Evolutionary conservation across 345 rosid genomes (phyloP), one percentile per base, ranked within the genome.

Genomic region (Garcia nutans): DNA sequence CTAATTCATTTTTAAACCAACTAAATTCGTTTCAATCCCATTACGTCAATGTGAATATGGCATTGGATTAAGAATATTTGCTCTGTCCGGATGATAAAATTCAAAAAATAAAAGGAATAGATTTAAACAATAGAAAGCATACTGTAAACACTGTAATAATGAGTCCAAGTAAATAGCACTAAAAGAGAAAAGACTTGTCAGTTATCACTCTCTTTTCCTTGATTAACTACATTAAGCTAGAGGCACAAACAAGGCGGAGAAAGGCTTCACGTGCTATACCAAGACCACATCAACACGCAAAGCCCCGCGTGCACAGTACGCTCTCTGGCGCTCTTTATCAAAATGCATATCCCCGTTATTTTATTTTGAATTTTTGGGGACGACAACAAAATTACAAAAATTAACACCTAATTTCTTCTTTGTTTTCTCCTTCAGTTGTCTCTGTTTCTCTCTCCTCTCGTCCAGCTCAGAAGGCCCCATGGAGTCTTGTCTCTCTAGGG

Each of bases 401-500:
- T 47, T 31, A 13, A 47, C 42, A 41, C 69, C 69, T 47, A 66
- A 31, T 72, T 72, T 62, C 74, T 58, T 74, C 74, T 68, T 74
- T 74, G 37, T 68, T 74, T 74, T 79, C 55, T 68, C 56, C 41
- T 22, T 69, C 41, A 28, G 19, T 68, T 68, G 74, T 79, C 74
- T 68, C 67, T 44, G 0, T 74, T 72, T 37, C 50, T 44, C 44
- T 68, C 70, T 45, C 41, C 16, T 55, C 60, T n/a, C 2, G 33
- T 28, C 72, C 74, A 64, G 75, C 78, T 55, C 61, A 63, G 78
- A 45, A 16, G 75, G 55, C 31, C 50, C 60, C 71, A 13, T 69
- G 74, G 75, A 69, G 64, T 42, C 63, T 33, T 49, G 54, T 74
- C 74, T 69, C 75, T 71, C 56, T 31, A 70, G 75, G 72, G 75